Evolutionary conservation across 2,329 filamentous ascomycete genomes (phyloP).

Genomic region (Aspergillus ruber): DNA sequence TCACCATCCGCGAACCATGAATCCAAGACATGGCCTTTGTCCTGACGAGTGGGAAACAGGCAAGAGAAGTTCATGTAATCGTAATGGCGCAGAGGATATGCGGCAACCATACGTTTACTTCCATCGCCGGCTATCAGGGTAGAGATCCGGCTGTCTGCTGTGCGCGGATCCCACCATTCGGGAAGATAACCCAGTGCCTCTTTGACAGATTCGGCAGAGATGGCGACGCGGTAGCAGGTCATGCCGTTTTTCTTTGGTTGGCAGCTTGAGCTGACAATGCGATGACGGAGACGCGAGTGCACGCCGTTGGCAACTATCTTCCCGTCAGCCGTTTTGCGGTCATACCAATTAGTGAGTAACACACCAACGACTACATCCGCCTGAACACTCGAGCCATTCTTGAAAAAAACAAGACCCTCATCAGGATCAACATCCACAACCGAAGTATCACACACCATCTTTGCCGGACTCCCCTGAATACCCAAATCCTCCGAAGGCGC

Average conservation of each 20-base stretch:
- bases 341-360: too few relatives aligned
- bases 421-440: background rate
- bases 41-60: background rate
- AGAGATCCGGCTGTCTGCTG: background rate
- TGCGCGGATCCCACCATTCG: conserved; percentile 1
- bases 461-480: background rate
- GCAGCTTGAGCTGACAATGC: background rate
- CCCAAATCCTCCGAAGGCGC: background rate
- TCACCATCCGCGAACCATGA: conserved; percentile 1
- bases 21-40: background rate
- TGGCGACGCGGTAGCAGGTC: conserved; percentile 2
- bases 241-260: conserved; percentile 1
- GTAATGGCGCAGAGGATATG: background rate
- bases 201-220: background rate
- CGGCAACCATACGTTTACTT: background rate
- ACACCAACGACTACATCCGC: background rate
- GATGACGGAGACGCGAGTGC: conserved; percentile 1
- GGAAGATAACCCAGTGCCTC: background rate
- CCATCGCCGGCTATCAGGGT: background rate
- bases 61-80: conserved; percentile 2
- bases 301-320: conserved; percentile 1
- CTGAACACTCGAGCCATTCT: background rate
- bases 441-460: background rate
- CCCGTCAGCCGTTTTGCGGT: too few relatives aligned
- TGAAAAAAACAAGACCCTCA: background rate